phyloP scores from a whole-genome alignment of 768 basidiomycete genomes.

The Amylocystis lapponica region DNA sequence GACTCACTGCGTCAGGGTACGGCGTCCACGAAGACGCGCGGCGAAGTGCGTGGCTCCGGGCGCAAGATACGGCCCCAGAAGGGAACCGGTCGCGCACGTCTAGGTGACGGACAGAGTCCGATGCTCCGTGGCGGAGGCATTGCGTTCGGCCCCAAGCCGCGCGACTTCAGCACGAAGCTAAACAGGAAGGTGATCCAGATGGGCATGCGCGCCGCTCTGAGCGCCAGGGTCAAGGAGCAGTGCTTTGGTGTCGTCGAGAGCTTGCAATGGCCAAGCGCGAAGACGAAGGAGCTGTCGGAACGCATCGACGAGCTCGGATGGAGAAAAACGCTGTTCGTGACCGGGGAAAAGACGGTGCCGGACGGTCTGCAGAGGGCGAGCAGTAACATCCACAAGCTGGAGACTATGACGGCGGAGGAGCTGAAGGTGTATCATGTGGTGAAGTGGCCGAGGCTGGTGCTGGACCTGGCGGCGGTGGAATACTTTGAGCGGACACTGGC shows the following conservation, averaged over 20 bases:
- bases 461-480: slow-evolving; percentile 83
- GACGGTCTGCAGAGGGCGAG: slow-evolving; percentile 54
- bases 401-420: slow-evolving; percentile 56
- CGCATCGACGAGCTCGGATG: slow-evolving; percentile 62
- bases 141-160: slow-evolving; percentile 86
- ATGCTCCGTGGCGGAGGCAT: slow-evolving; percentile 89
- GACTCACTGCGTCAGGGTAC: slow-evolving; percentile 90
- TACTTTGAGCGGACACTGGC: slow-evolving; percentile 61
- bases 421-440: slow-evolving; percentile 78
- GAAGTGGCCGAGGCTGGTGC: slow-evolving; percentile 74
- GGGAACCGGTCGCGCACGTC: slow-evolving; percentile 82
- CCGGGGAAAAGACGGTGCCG: slow-evolving; percentile 52
- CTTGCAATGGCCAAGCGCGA: slow-evolving; percentile 65
- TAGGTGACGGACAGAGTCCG: slow-evolving; percentile 87
- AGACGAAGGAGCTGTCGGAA: slow-evolving; percentile 61
- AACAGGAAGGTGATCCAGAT: slow-evolving; percentile 90
- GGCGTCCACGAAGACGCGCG: slow-evolving; percentile 86
- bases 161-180: slow-evolving; percentile 88
- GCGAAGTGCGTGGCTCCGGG: slow-evolving; percentile 85
- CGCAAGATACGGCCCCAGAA: slow-evolving; percentile 89
- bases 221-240: slow-evolving; percentile 72
- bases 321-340: slow-evolving; percentile 72
- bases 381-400: slow-evolving; percentile 66
- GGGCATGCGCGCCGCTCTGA: slow-evolving; percentile 89
- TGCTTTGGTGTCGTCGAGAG: slow-evolving; percentile 70